Percentiles rank a stretch among this genome's conserved stretches.
Conservation (phyloP, 2,329 filamentous ascomycete genomes). For the Dryadomyces quercivorus region DNA sequence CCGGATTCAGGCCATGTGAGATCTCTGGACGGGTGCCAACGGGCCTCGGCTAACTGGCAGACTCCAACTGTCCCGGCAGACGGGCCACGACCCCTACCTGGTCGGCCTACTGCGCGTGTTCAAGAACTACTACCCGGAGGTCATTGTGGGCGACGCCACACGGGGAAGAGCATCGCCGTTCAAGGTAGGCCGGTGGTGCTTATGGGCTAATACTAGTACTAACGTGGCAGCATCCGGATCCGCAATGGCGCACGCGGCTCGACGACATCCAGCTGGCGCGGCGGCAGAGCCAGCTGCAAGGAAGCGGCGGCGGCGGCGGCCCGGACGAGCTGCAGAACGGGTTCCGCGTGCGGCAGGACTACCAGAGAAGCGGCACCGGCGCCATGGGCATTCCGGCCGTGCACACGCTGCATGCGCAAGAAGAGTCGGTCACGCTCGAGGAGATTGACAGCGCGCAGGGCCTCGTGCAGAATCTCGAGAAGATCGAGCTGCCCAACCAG, state of each 20-base stretch:
- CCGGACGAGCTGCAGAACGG: constrained; percentile 29
- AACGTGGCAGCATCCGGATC: constrained; percentile 50
- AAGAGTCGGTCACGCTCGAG: constrained; percentile 58
- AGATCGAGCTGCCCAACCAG: constrained; percentile 71
- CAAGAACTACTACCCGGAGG: constrained; percentile 85
- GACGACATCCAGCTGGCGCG: constrained; percentile 52
- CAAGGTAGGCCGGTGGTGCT: constrained; percentile 33
- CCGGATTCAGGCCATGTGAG: constrained; percentile 64
- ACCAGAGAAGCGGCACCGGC: constrained; percentile 24
- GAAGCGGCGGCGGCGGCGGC: constrained; percentile 12
- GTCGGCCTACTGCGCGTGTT: constrained; percentile 68
- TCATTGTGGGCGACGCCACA: constrained; percentile 61
- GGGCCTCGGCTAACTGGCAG: too few species aligned
- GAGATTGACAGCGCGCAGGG: constrained; percentile 61
- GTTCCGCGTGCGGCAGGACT: constrained; percentile 46
- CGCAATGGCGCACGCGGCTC: constrained; percentile 59
- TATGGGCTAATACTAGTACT: background rate
- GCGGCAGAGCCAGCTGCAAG: constrained; percentile 32
- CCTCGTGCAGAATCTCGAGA: constrained; percentile 63
- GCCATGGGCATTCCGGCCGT: constrained; percentile 48
- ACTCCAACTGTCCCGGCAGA: constrained; percentile 44
- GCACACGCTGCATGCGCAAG: constrained; percentile 61
- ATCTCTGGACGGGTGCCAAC: background rate
- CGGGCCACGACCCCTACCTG: constrained; percentile 61
- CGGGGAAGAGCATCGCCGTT: constrained; percentile 49